Percentiles rank a stretch among this genome's conserved stretches.
Conservation (phyloP, 2,329 filamentous ascomycete species). For the Diaporthe citri region DNA sequence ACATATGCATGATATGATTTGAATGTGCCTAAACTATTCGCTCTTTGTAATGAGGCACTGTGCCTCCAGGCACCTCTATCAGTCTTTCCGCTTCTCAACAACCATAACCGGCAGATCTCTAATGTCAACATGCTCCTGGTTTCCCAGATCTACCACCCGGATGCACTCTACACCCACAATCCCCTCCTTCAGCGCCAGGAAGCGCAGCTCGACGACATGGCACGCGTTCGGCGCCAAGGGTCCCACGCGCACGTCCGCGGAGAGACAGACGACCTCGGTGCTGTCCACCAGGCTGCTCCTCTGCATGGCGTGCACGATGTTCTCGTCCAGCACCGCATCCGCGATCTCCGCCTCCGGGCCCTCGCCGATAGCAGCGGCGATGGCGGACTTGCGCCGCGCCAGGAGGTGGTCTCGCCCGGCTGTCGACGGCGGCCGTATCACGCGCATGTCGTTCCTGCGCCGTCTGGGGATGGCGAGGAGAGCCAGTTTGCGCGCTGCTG, state of each 20-base stretch:
- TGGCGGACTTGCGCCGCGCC: conserved; percentile 48
- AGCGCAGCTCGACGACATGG: conserved; percentile 79
- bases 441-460: conserved; percentile 67
- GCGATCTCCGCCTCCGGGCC: conserved; percentile 56
- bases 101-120: conserved; percentile 79
- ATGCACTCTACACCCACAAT: conserved; percentile 79
- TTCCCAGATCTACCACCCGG: conserved; percentile 78
- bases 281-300: conserved; percentile 72
- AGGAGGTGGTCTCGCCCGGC: conserved; percentile 53
- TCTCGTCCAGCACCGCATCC: conserved; percentile 79
- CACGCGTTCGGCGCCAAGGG: conserved; percentile 79
- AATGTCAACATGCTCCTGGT: conserved; percentile 83
- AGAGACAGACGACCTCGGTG: conserved; percentile 80
- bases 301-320: conserved; percentile 78
- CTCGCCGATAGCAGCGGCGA: conserved; percentile 40
- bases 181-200: conserved; percentile 76
- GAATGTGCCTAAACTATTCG: conserved; percentile 6
- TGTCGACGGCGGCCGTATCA: conserved; percentile 67
- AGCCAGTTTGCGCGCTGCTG: conserved; percentile 72
- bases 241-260: conserved; percentile 79
- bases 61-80: background rate
- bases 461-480: conserved; percentile 76
- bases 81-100: conserved; percentile 53
- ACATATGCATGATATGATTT: background rate
- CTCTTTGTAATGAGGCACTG: background rate